phyloP scores from a whole-genome alignment of 495 filamentous ascomycete species.

The Penicillium desertorum region DNA sequence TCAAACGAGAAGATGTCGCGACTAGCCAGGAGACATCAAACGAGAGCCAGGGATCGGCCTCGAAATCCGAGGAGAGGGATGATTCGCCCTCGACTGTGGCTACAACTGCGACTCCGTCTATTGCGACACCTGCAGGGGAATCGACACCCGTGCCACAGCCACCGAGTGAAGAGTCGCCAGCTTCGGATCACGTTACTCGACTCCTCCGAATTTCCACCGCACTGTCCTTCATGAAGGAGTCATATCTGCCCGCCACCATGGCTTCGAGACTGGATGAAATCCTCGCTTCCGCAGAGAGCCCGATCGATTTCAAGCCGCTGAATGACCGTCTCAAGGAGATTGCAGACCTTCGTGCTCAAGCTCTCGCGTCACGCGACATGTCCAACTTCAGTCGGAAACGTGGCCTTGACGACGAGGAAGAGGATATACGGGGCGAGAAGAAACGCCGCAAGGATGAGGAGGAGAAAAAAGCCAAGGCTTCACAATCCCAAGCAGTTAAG shows the following conservation, averaged over 20 bases:
- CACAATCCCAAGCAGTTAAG: conserved; percentile 69
- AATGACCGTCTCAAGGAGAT: conserved; percentile 65
- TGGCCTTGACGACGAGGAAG: conserved; percentile 65
- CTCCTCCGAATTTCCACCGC: conserved; percentile 74
- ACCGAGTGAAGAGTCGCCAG: conserved; percentile 28
- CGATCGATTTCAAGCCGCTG: conserved; percentile 67
- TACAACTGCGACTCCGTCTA: conserved; percentile 38
- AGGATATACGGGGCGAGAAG: conserved; percentile 51
- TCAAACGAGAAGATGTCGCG: conserved; percentile 50
- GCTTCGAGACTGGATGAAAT: conserved; percentile 47
- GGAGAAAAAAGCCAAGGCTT: conserved; percentile 70
- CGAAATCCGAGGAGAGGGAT: conserved; percentile 32
- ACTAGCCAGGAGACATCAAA: conserved; percentile 18
- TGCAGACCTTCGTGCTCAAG: conserved; percentile 64
- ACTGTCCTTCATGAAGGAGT: conserved; percentile 70
- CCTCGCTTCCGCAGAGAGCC: conserved; percentile 45
- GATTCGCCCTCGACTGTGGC: conserved; percentile 39
- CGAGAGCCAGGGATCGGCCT: conserved; percentile 21
- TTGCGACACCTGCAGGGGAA: conserved; percentile 45
- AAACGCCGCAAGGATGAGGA: conserved; percentile 70
- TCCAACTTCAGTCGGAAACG: conserved; percentile 78
- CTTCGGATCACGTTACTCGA: conserved; percentile 51
- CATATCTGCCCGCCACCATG: conserved; percentile 63
- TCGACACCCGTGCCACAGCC: conserved; percentile 34
- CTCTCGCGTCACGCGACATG: conserved; percentile 60